These are phyloP conservation scores for Suhomyces xylopsoci DNA, from an alignment of 805 yeast species.

Conservation along the genomic window DNA sequence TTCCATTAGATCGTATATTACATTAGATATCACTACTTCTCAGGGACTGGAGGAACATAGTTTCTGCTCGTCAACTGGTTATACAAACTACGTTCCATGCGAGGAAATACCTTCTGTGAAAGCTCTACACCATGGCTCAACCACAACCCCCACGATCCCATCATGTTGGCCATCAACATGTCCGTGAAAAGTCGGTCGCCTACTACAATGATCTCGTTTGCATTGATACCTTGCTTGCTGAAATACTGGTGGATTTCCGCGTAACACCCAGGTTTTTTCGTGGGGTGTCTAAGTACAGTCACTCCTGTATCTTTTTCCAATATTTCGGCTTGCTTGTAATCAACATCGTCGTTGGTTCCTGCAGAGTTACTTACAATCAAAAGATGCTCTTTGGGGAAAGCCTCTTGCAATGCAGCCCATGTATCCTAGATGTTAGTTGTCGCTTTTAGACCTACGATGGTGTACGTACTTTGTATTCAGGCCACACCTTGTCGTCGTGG, in stretches of 20 bases:
- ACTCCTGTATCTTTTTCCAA: conserved; percentile 68
- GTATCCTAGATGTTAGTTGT: conserved; percentile 15
- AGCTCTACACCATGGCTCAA: conserved; percentile 68
- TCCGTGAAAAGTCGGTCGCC: conserved; percentile 94
- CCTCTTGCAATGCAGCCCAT: conserved; percentile 54
- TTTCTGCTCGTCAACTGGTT: conserved; percentile 10
- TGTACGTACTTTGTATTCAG: conserved; percentile 49
- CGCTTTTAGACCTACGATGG: background rate
- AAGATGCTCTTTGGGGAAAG: conserved; percentile 61
- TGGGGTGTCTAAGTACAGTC: conserved; percentile 63
- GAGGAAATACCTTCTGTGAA: conserved; percentile 50
- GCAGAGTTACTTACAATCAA: conserved; percentile 90
- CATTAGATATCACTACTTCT: background rate
- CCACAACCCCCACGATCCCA: conserved; percentile 89
- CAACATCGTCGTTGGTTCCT: conserved; percentile 75
- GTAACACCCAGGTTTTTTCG: conserved; percentile 81
- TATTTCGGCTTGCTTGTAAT: conserved; percentile 54
- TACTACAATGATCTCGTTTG: conserved; percentile 73
- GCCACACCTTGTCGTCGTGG: conserved; percentile 77
- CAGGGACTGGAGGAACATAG: conserved; percentile 16
- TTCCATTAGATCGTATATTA: background rate
- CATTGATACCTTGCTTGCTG: conserved; percentile 41
- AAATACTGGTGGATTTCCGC: conserved; percentile 65
- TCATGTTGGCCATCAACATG: conserved; percentile 86
- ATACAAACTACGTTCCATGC: conserved; percentile 47